Conservation (phyloP, 768 basidiomycete species). For the Russula sp. region DNA sequence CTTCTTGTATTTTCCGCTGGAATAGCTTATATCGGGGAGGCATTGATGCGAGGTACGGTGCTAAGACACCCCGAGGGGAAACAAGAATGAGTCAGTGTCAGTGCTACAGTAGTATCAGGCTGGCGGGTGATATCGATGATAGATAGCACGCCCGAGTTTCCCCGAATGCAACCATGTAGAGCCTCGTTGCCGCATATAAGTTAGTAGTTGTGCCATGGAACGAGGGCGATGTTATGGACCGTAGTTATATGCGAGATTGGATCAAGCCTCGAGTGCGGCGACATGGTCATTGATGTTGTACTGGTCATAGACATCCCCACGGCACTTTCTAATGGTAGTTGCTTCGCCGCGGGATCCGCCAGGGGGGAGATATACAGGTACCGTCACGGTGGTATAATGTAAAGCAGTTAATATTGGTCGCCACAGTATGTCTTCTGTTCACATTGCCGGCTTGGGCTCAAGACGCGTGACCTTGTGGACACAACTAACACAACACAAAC, state of each 20-base stretch:
- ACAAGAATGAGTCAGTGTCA: neutral
- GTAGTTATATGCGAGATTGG: neutral
- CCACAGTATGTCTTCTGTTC: too few species aligned
- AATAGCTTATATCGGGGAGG: conserved; percentile 69
- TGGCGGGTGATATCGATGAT: neutral
- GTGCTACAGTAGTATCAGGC: too few species aligned
- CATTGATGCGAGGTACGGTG: conserved; percentile 50
- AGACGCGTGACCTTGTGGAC: too few species aligned
- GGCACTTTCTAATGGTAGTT: neutral
- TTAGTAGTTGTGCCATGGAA: neutral
- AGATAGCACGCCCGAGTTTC: neutral
- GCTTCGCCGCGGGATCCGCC: neutral
- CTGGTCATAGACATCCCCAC: neutral
- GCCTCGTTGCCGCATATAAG: neutral
- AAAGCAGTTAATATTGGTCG: too few species aligned
- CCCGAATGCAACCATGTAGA: neutral
- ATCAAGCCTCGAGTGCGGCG: neutral
- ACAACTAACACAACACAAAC: too few species aligned
- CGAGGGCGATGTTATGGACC: too few species aligned
- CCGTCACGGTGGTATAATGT: too few species aligned
- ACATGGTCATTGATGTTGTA: neutral
- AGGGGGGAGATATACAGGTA: too few species aligned
- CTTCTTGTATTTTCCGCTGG: conserved; percentile 77
- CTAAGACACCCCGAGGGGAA: neutral
- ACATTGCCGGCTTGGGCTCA: too few species aligned